Conservation (phyloP, 2,329 filamentous ascomycete species). For the Aspergillus calidoustus region DNA sequence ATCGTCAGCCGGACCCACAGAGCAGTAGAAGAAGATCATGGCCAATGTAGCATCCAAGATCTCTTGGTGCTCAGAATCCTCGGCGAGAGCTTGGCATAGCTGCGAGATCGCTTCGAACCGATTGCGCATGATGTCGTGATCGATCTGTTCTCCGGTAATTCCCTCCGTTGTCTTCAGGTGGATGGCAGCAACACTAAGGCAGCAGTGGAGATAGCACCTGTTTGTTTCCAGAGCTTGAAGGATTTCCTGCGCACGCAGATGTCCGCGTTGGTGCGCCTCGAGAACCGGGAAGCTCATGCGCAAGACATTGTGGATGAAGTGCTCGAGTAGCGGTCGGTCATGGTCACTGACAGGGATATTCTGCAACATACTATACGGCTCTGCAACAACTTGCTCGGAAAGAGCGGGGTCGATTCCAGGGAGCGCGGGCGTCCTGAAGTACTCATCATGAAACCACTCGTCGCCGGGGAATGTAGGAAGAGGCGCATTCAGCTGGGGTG, state of each 20-base stretch:
- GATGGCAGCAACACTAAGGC: conserved; percentile 87
- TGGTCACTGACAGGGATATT: conserved; percentile 83
- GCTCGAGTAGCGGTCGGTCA: conserved; percentile 84
- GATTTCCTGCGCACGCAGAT: conserved; percentile 78
- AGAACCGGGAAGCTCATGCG: conserved; percentile 90
- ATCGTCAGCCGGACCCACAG: conserved; percentile 84
- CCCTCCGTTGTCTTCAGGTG: conserved; percentile 82
- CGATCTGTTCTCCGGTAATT: conserved; percentile 72
- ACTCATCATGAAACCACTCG: conserved; percentile 74
- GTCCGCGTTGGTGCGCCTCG: conserved; percentile 85
- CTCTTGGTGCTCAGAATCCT: conserved; percentile 80
- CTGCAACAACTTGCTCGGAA: conserved; percentile 23
- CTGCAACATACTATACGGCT: conserved; percentile 64
- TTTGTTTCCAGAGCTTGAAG: conserved; percentile 88
- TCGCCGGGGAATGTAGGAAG: conserved; percentile 67
- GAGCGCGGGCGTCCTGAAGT: conserved; percentile 59
- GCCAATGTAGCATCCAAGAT: conserved; percentile 91
- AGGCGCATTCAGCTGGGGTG: conserved; percentile 70
- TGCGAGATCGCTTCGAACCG: conserved; percentile 85
- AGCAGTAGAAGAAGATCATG: conserved; percentile 96
- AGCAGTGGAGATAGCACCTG: conserved; percentile 93
- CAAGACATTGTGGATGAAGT: conserved; percentile 87
- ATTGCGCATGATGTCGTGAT: conserved; percentile 91
- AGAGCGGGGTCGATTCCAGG: conserved; percentile 28
- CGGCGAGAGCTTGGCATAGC: conserved; percentile 79